A percentile compares a stretch with the other conserved stretches of the same genome.
phyloP scores from a whole-genome alignment of 2,329 filamentous ascomycete species.

The Fusarium solani-melongenae region DNA sequence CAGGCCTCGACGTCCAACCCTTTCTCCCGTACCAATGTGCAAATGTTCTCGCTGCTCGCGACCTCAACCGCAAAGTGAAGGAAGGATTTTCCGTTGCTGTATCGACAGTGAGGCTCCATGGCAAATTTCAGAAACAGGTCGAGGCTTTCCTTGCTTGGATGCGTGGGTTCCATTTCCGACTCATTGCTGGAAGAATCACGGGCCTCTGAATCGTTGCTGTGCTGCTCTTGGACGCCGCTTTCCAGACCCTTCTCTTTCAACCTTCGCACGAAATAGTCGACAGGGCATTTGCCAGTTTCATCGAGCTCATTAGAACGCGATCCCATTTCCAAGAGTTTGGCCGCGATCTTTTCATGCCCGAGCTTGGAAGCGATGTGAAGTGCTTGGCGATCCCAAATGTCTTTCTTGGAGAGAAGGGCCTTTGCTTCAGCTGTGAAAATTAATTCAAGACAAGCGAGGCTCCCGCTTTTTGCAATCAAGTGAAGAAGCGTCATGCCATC shows the following conservation, averaged over 20 bases:
- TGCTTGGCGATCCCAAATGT: not conserved
- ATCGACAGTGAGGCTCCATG: not conserved
- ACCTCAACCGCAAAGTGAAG: not conserved
- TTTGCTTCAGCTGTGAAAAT: not conserved
- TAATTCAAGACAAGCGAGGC: not conserved
- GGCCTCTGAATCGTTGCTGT: not conserved
- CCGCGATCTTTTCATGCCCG: rapidly evolving
- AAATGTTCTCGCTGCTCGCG: not conserved
- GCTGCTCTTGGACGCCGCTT: rapidly evolving
- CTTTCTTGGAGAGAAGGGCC: not conserved
- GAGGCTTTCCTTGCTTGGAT: not conserved
- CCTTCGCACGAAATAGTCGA: not conserved
- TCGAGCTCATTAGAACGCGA: not conserved
- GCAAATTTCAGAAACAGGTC: not conserved
- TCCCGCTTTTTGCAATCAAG: not conserved
- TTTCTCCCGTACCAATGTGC: not conserved
- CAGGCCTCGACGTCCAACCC: not conserved
- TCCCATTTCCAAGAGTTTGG: not conserved
- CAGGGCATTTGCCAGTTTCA: not conserved
- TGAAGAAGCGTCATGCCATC: not conserved
- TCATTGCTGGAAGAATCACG: not conserved
- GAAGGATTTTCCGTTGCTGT: not conserved
- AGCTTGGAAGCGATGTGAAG: not conserved
- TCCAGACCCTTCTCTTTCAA: not conserved
- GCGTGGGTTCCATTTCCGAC: too few species aligned